Percentiles rank a stretch among this genome's conserved stretches.
These are phyloP conservation scores for Candida tetrigidarum DNA, from an alignment of 1,139 yeast species.

Conservation along the genomic window DNA sequence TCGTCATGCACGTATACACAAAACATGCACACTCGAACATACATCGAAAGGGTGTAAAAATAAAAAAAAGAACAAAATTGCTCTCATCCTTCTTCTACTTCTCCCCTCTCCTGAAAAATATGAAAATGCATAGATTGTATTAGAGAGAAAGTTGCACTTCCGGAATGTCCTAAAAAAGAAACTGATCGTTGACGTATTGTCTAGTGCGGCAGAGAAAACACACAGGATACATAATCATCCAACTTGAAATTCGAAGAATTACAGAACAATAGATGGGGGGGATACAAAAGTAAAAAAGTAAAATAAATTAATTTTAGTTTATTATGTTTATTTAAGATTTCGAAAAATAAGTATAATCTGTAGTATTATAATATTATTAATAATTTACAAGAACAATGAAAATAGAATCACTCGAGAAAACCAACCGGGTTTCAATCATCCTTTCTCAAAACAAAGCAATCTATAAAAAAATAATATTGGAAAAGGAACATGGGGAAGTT, in stretches of 20 bases:
- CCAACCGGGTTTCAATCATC: background rate
- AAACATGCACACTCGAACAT: too few species aligned
- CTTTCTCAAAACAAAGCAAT: too few species aligned
- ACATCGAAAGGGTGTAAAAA: too few species aligned
- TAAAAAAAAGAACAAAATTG: too few species aligned
- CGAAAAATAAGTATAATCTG: background rate
- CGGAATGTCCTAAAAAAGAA: slow-evolving; percentile 1
- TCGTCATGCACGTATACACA: too few species aligned
- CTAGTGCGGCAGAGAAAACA: background rate
- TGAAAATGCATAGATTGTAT: too few species aligned
- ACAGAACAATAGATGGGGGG: too few species aligned
- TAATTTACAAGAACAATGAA: background rate
- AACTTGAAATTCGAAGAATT: background rate
- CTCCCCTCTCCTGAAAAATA: background rate
- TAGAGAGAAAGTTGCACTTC: too few species aligned
- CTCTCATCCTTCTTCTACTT: background rate
- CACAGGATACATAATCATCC: too few species aligned
- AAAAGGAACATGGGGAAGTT: background rate
- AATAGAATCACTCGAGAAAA: too few species aligned
- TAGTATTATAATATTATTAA: background rate
- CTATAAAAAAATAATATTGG: too few species aligned
- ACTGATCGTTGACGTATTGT: background rate
- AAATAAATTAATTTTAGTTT: background rate
- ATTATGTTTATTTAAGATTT: too few species aligned
- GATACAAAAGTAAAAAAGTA: background rate